These are phyloP conservation scores for Peniophora sp. DNA, from an alignment of 1,284 basidiomycete species.

Conservation along the genomic window DNA sequence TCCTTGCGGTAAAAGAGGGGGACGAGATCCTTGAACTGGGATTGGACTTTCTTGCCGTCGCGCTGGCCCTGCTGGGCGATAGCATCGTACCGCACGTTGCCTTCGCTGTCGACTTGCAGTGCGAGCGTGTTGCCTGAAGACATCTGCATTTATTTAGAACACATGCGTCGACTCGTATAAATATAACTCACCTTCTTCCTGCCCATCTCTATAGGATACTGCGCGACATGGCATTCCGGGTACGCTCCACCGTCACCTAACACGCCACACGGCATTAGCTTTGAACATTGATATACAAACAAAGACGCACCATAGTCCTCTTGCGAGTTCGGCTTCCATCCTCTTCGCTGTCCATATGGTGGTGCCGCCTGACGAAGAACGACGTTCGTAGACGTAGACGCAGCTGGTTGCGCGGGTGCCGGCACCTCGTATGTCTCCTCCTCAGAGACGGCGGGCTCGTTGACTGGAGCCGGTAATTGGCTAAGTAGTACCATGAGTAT, in stretches of 20 bases:
- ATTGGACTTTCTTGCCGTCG: slow-evolving; percentile 81
- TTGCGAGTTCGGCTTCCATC: slow-evolving; percentile 79
- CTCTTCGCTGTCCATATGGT: slow-evolving; percentile 77
- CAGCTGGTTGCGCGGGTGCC: slow-evolving; percentile 16
- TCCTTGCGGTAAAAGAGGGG: slow-evolving; percentile 89
- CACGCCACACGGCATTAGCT: slow-evolving; percentile 6
- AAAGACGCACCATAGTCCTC: slow-evolving; percentile 83
- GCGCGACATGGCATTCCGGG: slow-evolving; percentile 96
- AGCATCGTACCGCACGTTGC: slow-evolving; percentile 94
- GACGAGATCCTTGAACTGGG: slow-evolving; percentile 96
- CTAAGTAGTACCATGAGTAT: no score
- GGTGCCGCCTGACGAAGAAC: slow-evolving; percentile 54
- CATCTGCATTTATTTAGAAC: slow-evolving; percentile 37
- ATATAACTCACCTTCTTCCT: slow-evolving; percentile 71
- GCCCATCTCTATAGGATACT: slow-evolving; percentile 95
- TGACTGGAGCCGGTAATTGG: slow-evolving; percentile 56
- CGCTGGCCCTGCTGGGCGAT: slow-evolving; percentile 94
- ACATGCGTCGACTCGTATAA: background rate
- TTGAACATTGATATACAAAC: no score
- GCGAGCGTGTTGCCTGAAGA: slow-evolving; percentile 90
- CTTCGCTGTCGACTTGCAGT: slow-evolving; percentile 93
- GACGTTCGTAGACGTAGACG: slow-evolving; percentile 16
- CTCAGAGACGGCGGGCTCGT: slow-evolving; percentile 45
- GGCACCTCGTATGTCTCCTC: slow-evolving; percentile 33
- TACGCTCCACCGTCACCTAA: slow-evolving; percentile 88